phyloP scores from a whole-genome alignment of 305 asterid genomes.

The Petunia hybrid region DNA sequence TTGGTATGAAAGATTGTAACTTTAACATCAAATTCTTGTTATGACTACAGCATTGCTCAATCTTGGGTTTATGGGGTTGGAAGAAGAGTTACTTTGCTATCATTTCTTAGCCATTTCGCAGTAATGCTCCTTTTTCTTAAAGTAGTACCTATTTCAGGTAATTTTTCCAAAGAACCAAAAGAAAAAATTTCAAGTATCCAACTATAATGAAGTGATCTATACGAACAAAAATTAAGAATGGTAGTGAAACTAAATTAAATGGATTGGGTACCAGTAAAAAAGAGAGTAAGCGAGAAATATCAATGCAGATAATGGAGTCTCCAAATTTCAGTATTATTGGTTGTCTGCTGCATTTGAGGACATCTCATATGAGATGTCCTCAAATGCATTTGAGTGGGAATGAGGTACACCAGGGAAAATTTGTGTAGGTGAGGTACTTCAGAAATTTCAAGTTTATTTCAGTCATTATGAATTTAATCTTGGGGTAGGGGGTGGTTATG shows the following conservation, averaged over 20 bases:
- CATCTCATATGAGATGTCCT: neutral
- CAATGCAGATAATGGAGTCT: neutral
- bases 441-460: neutral
- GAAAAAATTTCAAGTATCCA: neutral
- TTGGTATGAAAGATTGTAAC: conserved; percentile 6
- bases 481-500: neutral
- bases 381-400: neutral
- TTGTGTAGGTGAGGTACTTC: neutral
- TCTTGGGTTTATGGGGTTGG: conserved; percentile 15
- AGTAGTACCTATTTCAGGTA: conserved; percentile 20
- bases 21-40: neutral
- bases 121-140: neutral
- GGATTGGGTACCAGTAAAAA: neutral
- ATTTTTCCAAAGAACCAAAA: neutral
- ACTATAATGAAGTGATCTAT: neutral
- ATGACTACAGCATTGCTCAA: conserved; percentile 9
- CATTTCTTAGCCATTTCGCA: neutral
- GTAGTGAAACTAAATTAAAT: neutral
- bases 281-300: neutral
- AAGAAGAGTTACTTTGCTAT: neutral
- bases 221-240: neutral
- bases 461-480: neutral
- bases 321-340: neutral
- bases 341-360: neutral
- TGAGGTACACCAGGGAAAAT: neutral